A percentile compares a stretch with the other conserved stretches of the same genome.
phyloP scores from a whole-genome alignment of 495 filamentous ascomycete genomes.

The Aspergillus affinis region DNA sequence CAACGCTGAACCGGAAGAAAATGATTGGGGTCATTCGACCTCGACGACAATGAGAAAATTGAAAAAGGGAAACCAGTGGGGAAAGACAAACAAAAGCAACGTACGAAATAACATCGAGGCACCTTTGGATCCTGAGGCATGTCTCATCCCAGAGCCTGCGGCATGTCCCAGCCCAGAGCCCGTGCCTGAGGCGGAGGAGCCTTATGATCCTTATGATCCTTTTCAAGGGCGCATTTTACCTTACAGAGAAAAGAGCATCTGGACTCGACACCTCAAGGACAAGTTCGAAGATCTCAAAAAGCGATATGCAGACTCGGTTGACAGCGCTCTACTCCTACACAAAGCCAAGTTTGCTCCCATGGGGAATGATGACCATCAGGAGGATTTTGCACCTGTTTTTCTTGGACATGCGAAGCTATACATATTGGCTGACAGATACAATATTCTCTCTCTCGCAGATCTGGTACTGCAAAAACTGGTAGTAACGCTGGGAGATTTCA shows the following conservation, averaged over 20 bases:
- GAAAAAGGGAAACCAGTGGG: too few species aligned
- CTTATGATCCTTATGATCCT: background rate
- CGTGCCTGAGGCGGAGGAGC: constrained; percentile 8
- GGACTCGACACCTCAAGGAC: constrained; percentile 15
- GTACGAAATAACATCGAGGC: too few species aligned
- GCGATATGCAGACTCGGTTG: background rate
- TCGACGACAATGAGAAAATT: too few species aligned
- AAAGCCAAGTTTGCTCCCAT: constrained; percentile 9
- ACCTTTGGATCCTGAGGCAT: too few species aligned
- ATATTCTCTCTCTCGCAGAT: constrained; percentile 29
- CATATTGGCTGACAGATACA: constrained; percentile 38
- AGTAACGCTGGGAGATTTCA: constrained; percentile 31
- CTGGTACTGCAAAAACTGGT: constrained; percentile 36
- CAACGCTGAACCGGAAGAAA: background rate
- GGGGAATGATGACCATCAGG: constrained; percentile 8
- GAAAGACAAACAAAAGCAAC: too few species aligned
- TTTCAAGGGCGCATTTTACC: constrained; percentile 1
- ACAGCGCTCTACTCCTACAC: background rate
- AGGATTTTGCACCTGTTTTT: constrained; percentile 40
- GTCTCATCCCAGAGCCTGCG: too few species aligned
- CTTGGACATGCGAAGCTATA: constrained; percentile 41
- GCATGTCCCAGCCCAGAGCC: background rate
- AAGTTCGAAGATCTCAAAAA: constrained; percentile 1
- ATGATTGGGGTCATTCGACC: background rate
- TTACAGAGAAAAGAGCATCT: constrained; percentile 18